Evolutionary conservation across 2,329 filamentous ascomycete species (phyloP).

Genomic region (Colletotrichum sojae): DNA sequence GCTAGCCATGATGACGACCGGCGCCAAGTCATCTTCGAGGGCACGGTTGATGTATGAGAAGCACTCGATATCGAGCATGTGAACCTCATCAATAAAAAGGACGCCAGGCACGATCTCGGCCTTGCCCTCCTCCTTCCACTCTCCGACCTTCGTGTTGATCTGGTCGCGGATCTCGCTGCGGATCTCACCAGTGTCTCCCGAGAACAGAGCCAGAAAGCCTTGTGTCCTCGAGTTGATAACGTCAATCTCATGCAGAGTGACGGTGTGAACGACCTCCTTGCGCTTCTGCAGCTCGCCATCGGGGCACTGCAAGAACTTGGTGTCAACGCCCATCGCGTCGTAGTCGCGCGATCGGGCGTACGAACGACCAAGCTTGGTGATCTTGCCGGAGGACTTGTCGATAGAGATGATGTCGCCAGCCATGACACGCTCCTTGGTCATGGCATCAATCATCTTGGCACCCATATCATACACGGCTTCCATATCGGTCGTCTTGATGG

Average conservation of each 20-base stretch:
- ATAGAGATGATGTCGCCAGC: slow-evolving; percentile 98
- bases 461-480: slow-evolving; percentile 99
- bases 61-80: slow-evolving; percentile 99
- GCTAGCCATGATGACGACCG: slow-evolving; percentile 99
- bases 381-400: slow-evolving; percentile 98
- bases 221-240: slow-evolving; percentile 99
- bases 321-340: slow-evolving; percentile 98
- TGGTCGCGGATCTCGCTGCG: slow-evolving; percentile 97
- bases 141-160: slow-evolving; percentile 98
- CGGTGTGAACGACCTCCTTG: slow-evolving; percentile 96
- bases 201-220: slow-evolving; percentile 96
- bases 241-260: slow-evolving; percentile 97
- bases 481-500: slow-evolving; percentile 99
- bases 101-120: slow-evolving; percentile 98
- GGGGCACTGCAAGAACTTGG: slow-evolving; percentile 97
- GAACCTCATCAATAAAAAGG: slow-evolving; percentile 98
- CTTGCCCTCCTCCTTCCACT: slow-evolving; percentile 99
- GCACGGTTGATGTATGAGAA: slow-evolving; percentile 99
- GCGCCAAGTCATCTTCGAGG: slow-evolving; percentile 92
- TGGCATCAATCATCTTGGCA: slow-evolving; percentile 99
- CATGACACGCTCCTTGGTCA: slow-evolving; percentile 99
- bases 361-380: slow-evolving; percentile 95
- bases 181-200: slow-evolving; percentile 97
- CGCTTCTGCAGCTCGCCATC: slow-evolving; percentile 98
- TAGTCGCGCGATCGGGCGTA: slow-evolving; percentile 97